phyloP scores from a whole-genome alignment of 106 monocot genomes.

The Dioscorea dumetorum region DNA sequence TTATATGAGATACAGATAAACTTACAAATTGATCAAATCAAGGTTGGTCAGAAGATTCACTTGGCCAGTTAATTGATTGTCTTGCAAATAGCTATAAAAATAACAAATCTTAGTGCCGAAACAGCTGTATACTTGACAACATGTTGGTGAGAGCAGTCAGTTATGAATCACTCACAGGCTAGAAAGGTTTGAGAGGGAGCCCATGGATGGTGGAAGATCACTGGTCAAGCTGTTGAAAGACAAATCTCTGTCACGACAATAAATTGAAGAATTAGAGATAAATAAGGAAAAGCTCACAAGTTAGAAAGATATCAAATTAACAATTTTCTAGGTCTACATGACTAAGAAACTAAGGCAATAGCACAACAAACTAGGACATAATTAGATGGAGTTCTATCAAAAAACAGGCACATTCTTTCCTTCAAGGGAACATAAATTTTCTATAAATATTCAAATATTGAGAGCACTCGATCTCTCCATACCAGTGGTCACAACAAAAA shows the following conservation, averaged over 20 bases:
- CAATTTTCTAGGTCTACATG: too few relatives aligned
- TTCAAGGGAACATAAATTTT: too few relatives aligned
- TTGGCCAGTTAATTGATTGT: constrained; percentile 80
- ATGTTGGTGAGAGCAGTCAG: not conserved
- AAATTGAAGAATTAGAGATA: not conserved
- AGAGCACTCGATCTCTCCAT: too few relatives aligned
- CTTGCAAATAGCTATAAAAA: constrained; percentile 55
- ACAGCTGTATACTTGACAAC: too few relatives aligned
- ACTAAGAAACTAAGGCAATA: too few relatives aligned
- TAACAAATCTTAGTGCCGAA: not conserved
- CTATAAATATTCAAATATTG: too few relatives aligned
- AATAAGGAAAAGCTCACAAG: constrained; percentile 44
- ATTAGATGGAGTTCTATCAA: too few relatives aligned
- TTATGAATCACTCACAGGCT: constrained; percentile 54
- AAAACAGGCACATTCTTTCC: too few relatives aligned
- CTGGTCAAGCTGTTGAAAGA: constrained; percentile 82
- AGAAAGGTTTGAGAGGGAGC: constrained; percentile 68
- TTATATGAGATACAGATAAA: not conserved
- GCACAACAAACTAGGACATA: too few relatives aligned
- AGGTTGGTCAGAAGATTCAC: constrained; percentile 71
- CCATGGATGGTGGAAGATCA: constrained; percentile 65
- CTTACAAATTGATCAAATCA: constrained; percentile 68
- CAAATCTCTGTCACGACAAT: constrained; percentile 53
- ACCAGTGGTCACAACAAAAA: too few relatives aligned
- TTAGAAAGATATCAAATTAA: constrained; percentile 26